These are phyloP conservation scores for Centrapalus pauciflorus DNA, from an alignment of 129 eudicot genomes.

Conservation along the genomic window DNA sequence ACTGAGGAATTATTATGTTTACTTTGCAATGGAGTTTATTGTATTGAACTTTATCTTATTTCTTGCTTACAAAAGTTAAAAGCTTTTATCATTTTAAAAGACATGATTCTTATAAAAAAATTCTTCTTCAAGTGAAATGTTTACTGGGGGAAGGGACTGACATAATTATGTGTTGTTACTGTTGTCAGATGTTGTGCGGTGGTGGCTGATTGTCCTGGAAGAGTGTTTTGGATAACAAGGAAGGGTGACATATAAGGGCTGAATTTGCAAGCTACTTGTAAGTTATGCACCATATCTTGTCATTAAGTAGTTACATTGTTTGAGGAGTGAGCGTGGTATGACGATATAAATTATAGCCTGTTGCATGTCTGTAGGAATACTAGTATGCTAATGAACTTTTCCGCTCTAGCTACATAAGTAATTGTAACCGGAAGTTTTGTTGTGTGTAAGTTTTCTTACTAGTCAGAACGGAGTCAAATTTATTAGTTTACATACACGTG, in stretches of 20 bases:
- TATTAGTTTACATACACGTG: too few species aligned
- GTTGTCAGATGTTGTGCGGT: conserved; percentile 16
- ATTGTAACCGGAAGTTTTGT: conserved; percentile 7
- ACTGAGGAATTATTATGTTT: not conserved
- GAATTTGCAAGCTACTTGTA: conserved; percentile 1
- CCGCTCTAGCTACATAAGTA: not conserved
- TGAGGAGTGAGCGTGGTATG: conserved; percentile 3
- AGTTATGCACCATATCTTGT: conserved; percentile 5
- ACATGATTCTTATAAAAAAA: too few species aligned
- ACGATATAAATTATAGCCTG: not conserved
- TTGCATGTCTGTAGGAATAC: not conserved
- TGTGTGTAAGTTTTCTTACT: conserved; percentile 2
- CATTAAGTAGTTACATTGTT: conserved; percentile 2
- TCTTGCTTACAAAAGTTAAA: not conserved
- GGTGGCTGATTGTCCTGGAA: not conserved
- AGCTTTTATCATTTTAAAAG: too few species aligned
- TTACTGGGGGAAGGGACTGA: not conserved
- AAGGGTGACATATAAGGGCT: conserved; percentile 17
- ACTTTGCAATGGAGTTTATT: not conserved
- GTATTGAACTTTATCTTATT: not conserved
- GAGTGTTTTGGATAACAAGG: conserved; percentile 7
- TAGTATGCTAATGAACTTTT: conserved; percentile 14
- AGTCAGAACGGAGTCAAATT: too few species aligned
- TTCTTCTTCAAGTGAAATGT: too few species aligned
- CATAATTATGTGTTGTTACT: not conserved